Conservation (phyloP, 176 grass and related monocot genomes). For the Oryza meridionalis region DNA sequence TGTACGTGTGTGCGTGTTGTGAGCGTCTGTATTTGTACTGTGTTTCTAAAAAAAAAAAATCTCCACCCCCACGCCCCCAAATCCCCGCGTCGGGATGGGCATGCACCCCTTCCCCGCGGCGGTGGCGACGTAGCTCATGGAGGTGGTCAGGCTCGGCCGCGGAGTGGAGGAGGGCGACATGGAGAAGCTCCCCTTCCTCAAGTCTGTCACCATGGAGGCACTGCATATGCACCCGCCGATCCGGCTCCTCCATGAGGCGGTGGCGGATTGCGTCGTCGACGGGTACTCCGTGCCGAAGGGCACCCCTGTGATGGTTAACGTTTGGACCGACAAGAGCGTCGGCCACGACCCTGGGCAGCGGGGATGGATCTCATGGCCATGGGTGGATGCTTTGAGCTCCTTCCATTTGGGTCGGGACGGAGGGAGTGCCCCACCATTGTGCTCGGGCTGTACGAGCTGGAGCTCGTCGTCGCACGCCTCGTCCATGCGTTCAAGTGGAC, state of each 20-base stretch:
- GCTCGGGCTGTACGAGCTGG: conserved; percentile 50
- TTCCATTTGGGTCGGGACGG: conserved; percentile 59
- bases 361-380: conserved; percentile 54
- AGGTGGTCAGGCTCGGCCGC: conserved; percentile 34
- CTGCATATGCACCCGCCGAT: conserved; percentile 51
- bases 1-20: too few relatives aligned
- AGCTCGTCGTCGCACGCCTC: conserved; percentile 56
- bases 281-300: conserved; percentile 37
- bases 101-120: background rate
- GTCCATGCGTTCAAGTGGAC: conserved; percentile 40
- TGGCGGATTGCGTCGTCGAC: conserved; percentile 30
- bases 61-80: too few relatives aligned
- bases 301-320: conserved; percentile 26
- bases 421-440: conserved; percentile 54
- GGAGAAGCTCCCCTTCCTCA: conserved; percentile 49
- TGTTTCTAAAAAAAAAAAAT: too few relatives aligned
- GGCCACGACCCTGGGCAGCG: conserved; percentile 32
- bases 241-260: conserved; percentile 48
- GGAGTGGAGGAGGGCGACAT: conserved; percentile 48
- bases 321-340: conserved; percentile 32
- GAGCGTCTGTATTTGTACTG: too few relatives aligned
- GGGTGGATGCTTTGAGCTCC: conserved; percentile 51
- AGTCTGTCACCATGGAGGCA: conserved; percentile 44
- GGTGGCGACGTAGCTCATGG: conserved; percentile 30
- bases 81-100: too few relatives aligned